Evolutionary conservation across 1,284 basidiomycete genomes (phyloP), one percentile per base, ranked within the genome.

Genomic region (Vanrija pseudolonga): DNA sequence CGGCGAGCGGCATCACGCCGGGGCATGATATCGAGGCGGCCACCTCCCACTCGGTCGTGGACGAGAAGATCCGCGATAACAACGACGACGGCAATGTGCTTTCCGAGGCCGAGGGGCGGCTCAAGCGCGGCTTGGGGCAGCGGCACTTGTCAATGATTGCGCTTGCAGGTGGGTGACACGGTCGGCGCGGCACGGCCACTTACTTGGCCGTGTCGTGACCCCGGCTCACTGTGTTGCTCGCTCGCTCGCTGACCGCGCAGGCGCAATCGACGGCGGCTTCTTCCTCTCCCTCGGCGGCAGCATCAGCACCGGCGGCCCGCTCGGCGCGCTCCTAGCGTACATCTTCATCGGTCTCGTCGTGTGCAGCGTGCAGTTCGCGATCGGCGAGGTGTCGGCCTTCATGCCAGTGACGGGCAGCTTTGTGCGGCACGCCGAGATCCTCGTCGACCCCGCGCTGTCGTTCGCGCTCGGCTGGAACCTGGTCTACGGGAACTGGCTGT

Each of bases 271-370:
- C 19, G 88, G 87, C 1, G 87, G 87, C 67, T 79, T 89, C 26
- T 90, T 91, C 78, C 80, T 91, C 47, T 87, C 87, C 55, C 85
- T 87, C 7, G 89, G 89, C 12, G 74, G 79, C 40, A 68, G 72
- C 4, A 67, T 80, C 19, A 55, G 66, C 15, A 63, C 56, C 11
- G 76, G 73, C 28, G 78, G 77, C 18, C 78, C 78, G 9, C 61
- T 74, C 42, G 76, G 74, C 28, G 22, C 57, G 4, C 57, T 61
- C n/a, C 48, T 59, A 11, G 65, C 45, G 2, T 66, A 60, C 56
- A 28, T 47, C 6, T 19, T 62, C 49, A 57, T 63, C 44, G 63
- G 61, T 6, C 45, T 63, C 11, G 53, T 69, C 43, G 64, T 62
- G 17, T 66, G 61, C 52, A 55, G 55, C 3, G 61, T 67, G 7